phyloP scores from a whole-genome alignment of 441 rosid genomes.

The Pelargonium citronellum region DNA sequence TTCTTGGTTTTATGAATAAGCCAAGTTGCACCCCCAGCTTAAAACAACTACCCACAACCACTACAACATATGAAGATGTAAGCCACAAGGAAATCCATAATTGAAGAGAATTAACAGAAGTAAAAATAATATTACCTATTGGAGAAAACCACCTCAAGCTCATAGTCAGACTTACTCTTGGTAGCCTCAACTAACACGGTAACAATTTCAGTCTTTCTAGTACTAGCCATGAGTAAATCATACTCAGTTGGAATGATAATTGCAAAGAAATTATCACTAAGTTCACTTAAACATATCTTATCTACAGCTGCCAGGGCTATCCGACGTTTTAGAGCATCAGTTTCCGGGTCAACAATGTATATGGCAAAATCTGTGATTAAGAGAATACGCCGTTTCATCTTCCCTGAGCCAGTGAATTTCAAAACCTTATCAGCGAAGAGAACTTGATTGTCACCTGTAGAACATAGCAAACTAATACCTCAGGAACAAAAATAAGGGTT shows the following conservation, averaged over 20 bases:
- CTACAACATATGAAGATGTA: not conserved
- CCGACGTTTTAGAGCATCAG: slow-evolving; percentile 64
- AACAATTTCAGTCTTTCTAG: slow-evolving; percentile 89
- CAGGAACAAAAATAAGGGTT: not conserved
- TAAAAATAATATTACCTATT: slow-evolving; percentile 47
- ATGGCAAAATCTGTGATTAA: slow-evolving; percentile 75
- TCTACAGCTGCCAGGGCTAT: slow-evolving; percentile 78
- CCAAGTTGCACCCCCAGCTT: not conserved
- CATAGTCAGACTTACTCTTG: slow-evolving; percentile 62
- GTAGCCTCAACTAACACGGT: slow-evolving; percentile 72
- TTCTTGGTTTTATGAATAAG: too few relatives aligned
- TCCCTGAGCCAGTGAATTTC: slow-evolving; percentile 83
- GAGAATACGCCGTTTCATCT: slow-evolving; percentile 71
- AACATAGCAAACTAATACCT: not conserved
- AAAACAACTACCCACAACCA: not conserved
- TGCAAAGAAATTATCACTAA: slow-evolving; percentile 84
- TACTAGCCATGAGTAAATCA: slow-evolving; percentile 86
- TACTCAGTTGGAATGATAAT: slow-evolving; percentile 81
- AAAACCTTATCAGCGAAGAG: slow-evolving; percentile 82
- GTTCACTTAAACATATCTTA: slow-evolving; percentile 70
- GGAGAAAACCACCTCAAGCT: slow-evolving; percentile 69
- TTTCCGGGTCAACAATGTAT: slow-evolving; percentile 77
- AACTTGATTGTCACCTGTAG: slow-evolving; percentile 61
- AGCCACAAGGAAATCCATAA: not conserved
- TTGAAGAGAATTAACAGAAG: not conserved